Evolutionary conservation across 75 land plant genomes (phyloP).

Genomic region (Adiantum capillusveneris): DNA sequence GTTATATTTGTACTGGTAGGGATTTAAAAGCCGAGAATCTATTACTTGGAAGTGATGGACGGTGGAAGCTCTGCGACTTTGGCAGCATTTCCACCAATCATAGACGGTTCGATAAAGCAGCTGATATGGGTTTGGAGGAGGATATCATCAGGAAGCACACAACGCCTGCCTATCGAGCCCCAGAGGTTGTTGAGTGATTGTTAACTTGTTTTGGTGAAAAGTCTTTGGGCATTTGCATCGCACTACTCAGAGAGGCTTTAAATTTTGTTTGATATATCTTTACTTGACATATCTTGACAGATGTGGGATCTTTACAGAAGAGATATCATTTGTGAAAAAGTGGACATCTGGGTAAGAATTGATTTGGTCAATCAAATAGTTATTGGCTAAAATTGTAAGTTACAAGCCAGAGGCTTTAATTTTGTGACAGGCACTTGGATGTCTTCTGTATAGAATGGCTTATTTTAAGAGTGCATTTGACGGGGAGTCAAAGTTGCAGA

Average conservation of each 20-base stretch:
- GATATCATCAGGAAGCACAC: constrained; percentile 94
- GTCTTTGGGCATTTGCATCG: no score
- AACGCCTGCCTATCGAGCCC: constrained; percentile 99
- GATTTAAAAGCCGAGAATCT: constrained; percentile 96
- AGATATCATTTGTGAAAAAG: constrained; percentile 90
- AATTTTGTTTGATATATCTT: no score
- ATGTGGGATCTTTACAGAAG: constrained; percentile 96
- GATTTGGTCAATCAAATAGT: no score
- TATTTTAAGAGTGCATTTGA: constrained; percentile 94
- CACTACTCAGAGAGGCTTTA: no score
- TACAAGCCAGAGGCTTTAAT: no score
- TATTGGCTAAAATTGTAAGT: no score
- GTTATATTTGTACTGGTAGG: constrained; percentile 19
- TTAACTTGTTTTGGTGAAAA: no score
- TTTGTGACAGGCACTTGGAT: constrained; percentile 86
- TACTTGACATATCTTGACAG: constrained; percentile 19
- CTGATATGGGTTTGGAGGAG: constrained; percentile 98
- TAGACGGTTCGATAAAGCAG: constrained; percentile 83
- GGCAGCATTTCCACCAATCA: constrained; percentile 97
- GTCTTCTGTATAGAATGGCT: constrained; percentile 77
- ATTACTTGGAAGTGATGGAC: constrained; percentile 74
- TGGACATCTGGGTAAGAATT: constrained; percentile 90
- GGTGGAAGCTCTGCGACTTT: constrained; percentile 96
- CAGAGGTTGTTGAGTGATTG: constrained; percentile 53
- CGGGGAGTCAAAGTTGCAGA: constrained; percentile 96